Percentiles rank a stretch among this genome's conserved stretches.
These are phyloP conservation scores for Symbiodinium pilosum DNA, from an alignment of 73 alveolate genomes.

Conservation along the genomic window DNA sequence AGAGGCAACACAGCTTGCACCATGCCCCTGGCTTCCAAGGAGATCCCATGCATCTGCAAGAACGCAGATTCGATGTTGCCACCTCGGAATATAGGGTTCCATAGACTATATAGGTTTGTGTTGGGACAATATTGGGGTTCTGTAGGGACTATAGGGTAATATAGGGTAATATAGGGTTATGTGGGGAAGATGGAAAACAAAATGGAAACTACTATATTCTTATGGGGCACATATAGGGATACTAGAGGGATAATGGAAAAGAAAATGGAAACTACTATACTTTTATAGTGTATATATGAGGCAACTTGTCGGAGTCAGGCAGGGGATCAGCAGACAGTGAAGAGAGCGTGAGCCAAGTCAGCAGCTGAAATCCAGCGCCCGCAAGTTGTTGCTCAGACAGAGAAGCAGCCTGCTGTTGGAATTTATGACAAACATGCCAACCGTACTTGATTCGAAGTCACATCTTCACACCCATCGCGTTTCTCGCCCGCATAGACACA, in stretches of 20 bases:
- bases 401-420: background rate
- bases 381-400: conserved; percentile 1
- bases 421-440: too few species aligned
- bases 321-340: too few species aligned
- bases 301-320: too few species aligned
- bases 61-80: background rate
- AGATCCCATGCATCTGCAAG: background rate
- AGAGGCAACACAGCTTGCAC: background rate
- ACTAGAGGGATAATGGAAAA: background rate
- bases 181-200: too few species aligned
- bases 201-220: too few species aligned
- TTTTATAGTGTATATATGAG: too few species aligned
- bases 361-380: background rate
- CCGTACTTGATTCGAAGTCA: too few species aligned
- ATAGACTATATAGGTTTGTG: too few species aligned
- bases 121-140: too few species aligned
- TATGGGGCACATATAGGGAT: too few species aligned
- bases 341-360: background rate
- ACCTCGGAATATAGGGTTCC: background rate
- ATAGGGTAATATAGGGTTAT: too few species aligned
- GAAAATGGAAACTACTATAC: background rate
- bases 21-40: background rate
- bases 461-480: background rate
- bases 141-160: too few species aligned
- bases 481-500: background rate